Base-by-base conservation (phyloP, 306 rosid genomes). In the Vigna reflexopilosa region DNA sequence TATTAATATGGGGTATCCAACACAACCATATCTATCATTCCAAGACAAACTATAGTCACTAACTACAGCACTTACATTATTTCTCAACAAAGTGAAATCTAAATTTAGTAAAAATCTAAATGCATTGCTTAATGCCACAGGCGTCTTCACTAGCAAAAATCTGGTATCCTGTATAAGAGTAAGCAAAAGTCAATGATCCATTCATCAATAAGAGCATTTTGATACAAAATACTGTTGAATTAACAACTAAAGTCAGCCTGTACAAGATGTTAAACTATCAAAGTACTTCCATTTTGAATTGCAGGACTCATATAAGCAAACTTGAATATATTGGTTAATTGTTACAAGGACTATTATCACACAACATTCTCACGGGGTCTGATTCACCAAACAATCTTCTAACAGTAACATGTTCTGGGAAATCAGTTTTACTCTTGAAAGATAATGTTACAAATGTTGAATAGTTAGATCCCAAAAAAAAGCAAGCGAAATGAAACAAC, bases 31-130 rank as follows among this genome's bases (percentile, higher is more conserved):
- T 54, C 17, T 30, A 5, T 36, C 4, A 44, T 44, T 47, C 55
- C 38, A 19, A 70, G 16, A 45, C 42, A 57, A 58, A 80, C 66
- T 20, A 5, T 17, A 62, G 72, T 19, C 58, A 57, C 56, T 55
- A 81, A 38, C 59, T 51, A 59, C 48, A 75, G 71, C 40, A 67
- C 20, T 59, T 61, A 50, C 73, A 81, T 40, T 67, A 62, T 68
- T 58, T 15, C 54, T 52, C 74, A 64, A 63, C 71, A 54, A 51
- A 82, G 63, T 42, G 30, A 52, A 32, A 15, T 70, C 14, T 81
- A 28, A 61, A 59, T 76, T 70, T 70, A 34, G 26, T 34, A 40
- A 76, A 78, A 58, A 34, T 55, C 66, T 77, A 58, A 64, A 47
- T 14, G 52, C 4, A 22, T 13, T 75, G 81, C 47, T 68, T 40